Conservation (phyloP, 2,329 filamentous ascomycete genomes). For the Monosporascus sp. region DNA sequence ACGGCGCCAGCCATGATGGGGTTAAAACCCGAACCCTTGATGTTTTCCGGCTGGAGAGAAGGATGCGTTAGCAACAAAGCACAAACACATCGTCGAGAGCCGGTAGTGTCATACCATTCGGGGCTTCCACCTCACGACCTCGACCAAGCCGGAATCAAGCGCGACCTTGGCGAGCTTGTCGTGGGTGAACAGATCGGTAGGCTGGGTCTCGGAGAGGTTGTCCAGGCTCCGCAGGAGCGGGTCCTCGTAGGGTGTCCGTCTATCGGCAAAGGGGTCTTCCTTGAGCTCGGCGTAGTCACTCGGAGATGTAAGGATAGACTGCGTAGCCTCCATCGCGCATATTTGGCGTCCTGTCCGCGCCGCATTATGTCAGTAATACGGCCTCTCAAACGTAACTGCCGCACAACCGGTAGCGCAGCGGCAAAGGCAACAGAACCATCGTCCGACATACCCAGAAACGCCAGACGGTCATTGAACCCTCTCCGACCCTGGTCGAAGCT, state of each 20-base stretch:
- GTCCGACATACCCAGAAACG: conserved; percentile 68
- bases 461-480: conserved; percentile 89
- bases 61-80: conserved; percentile 11
- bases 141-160: conserved; percentile 61
- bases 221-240: conserved; percentile 66
- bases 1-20: conserved; percentile 71
- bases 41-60: conserved; percentile 50
- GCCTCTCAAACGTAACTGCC: conserved; percentile 1
- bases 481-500: conserved; percentile 93
- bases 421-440: background rate
- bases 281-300: conserved; percentile 17
- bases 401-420: background rate
- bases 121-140: conserved; percentile 85
- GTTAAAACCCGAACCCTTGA: conserved; percentile 67
- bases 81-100: background rate
- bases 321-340: conserved; percentile 34
- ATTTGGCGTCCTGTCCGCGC: conserved; percentile 22
- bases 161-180: conserved; percentile 64
- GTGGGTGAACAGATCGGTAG: conserved; percentile 57
- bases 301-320: conserved; percentile 56
- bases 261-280: conserved; percentile 39
- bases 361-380: conserved; percentile 5
- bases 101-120: conserved; percentile 55
- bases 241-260: conserved; percentile 63
- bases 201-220: conserved; percentile 59